Conservation (phyloP, 2,329 filamentous ascomycete genomes). For the Myriosclerotinia duriaeana region DNA sequence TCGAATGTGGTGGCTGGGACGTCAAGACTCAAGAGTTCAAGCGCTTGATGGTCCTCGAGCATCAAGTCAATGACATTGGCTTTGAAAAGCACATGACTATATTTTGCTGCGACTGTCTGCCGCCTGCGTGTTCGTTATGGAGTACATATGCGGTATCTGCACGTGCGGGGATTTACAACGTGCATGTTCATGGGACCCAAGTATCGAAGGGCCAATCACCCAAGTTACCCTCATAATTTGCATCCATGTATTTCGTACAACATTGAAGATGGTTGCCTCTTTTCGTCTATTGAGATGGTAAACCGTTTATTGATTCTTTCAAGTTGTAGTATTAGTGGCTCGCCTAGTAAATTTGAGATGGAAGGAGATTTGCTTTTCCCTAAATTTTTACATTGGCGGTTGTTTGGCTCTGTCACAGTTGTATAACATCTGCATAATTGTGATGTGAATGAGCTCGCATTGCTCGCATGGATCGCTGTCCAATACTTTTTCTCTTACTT, state of each 20-base stretch:
- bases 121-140: conserved; percentile 33
- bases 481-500: conserved; percentile 12
- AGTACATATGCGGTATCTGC: conserved; percentile 29
- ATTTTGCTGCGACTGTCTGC: conserved; percentile 21
- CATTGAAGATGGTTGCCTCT: conserved; percentile 25
- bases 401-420: conserved; percentile 16
- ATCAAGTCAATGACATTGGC: conserved; percentile 18
- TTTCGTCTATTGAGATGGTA: conserved; percentile 15
- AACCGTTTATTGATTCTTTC: not conserved
- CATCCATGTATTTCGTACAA: conserved; percentile 22
- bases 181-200: conserved; percentile 26
- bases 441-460: conserved; percentile 20
- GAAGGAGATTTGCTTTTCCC: not conserved
- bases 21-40: not conserved
- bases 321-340: conserved; percentile 7
- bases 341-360: conserved; percentile 4
- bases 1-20: conserved; percentile 15
- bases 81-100: conserved; percentile 32
- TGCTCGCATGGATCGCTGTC: conserved; percentile 16
- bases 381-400: conserved; percentile 8
- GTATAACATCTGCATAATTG: conserved; percentile 18
- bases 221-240: conserved; percentile 21
- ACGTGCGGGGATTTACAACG: conserved; percentile 30
- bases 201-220: conserved; percentile 30
- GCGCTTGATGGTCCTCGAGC: conserved; percentile 9